Evolutionary conservation across 148 eudicot genomes (phyloP), one percentile per base, ranked within the genome.

Genomic region (Rhododendron molle): DNA sequence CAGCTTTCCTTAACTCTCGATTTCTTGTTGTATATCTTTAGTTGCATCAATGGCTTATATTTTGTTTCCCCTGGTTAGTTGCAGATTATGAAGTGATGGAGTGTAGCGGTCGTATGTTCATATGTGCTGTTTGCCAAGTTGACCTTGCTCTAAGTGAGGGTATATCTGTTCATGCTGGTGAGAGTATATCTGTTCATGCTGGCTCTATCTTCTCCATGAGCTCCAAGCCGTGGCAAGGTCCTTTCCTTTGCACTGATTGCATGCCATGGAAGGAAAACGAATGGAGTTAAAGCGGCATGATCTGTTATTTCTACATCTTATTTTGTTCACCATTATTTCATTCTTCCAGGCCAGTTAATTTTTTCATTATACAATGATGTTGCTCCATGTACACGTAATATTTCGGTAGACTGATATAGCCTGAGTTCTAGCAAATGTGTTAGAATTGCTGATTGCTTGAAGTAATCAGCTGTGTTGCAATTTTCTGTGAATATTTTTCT

Each of bases 231-330:
- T 93, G 98, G 98, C 94, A 94, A 90, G 98, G 98, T 30, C 98
- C 98, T 38, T 93, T 96, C 88, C 93, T 94, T 7, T 93, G 98
- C 78, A 86, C 86, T 7, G 96, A 90, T 85, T 96, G 98, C 74
- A 96, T 54, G 98, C 98, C 80, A 94, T 96, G 98, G 98, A 96
- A 90, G 98, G 98, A 81, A 93, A 93, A 89, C 90, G 96, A 95
- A 96, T 84, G 94, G 98, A 83, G 88, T 95, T 85, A 93, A 88
- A 87, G 93, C 89, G 67, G 83, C 86, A 69, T 95, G 85, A 88
- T 85, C 82, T 65, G 65, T 80, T 8, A 80, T 84, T 88, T 72
- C 71, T 90, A 54, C 73, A 58, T 81, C 49, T 9, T 21, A 47
- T 36, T 56, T 34, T 2, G 2, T 32, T 74, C 67, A 34, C 65